Evolutionary conservation across 1,284 basidiomycete species (phyloP).

Genomic region (Thelephora terrestris): DNA sequence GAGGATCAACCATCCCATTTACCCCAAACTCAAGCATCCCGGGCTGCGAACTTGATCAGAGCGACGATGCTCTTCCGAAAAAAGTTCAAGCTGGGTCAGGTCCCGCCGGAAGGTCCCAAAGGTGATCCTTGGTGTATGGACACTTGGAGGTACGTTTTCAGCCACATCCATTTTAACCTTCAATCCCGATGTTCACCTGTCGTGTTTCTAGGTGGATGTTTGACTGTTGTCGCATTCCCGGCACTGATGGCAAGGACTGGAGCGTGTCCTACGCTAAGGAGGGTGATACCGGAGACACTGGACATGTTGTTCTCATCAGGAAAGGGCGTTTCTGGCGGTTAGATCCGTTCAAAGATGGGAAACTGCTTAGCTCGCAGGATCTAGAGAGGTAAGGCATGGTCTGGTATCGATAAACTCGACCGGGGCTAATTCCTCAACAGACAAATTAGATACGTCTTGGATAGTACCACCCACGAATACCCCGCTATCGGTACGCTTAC

Average conservation of each 20-base stretch:
- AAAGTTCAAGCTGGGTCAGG: slow-evolving; percentile 50
- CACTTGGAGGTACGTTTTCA: slow-evolving; percentile 55
- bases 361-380: slow-evolving; percentile 60
- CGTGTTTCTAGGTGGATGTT: slow-evolving; percentile 73
- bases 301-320: slow-evolving; percentile 70
- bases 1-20: slow-evolving; percentile 52
- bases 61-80: slow-evolving; percentile 67
- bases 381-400: slow-evolving; percentile 44
- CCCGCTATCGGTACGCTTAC: slow-evolving; percentile 72
- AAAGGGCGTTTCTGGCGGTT: slow-evolving; percentile 76
- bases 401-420: not conserved
- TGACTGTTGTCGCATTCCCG: slow-evolving; percentile 80
- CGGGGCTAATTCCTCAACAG: slow-evolving; percentile 24
- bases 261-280: slow-evolving; percentile 57
- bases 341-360: slow-evolving; percentile 42
- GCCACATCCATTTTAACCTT: not conserved
- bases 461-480: slow-evolving; percentile 48
- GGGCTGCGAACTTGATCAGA: slow-evolving; percentile 67
- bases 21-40: slow-evolving; percentile 46
- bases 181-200: not conserved
- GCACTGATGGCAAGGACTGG: slow-evolving; percentile 63
- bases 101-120: slow-evolving; percentile 66
- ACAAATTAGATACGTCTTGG: slow-evolving; percentile 68
- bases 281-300: slow-evolving; percentile 54
- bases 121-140: slow-evolving; percentile 81